Evolutionary conservation across 805 yeast species (phyloP), one percentile per base, ranked within the genome.

Genomic region (Candida boleticola): DNA sequence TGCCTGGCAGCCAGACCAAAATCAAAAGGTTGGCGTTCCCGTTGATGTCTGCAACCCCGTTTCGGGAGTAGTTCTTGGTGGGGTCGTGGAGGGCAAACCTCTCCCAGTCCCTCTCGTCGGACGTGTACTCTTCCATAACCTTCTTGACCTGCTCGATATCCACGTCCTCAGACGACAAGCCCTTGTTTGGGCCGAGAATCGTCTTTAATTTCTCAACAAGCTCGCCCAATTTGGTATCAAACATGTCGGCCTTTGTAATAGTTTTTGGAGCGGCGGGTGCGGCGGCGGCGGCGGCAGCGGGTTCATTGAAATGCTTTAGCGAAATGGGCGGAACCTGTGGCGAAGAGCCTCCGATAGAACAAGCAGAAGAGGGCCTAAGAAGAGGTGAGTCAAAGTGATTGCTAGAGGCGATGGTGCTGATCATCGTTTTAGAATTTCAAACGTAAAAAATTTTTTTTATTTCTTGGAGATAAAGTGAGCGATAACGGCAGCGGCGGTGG

Each of bases 31-130:
- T 82, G 32, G 87, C 96, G 52, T 78, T 79, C 14, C 76, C 75
- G 60, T 86, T 85, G 50, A 87, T 74, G 53, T 84, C 80, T 29
- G 75, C 79, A 22, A 92, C 76, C 2, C 96, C 96, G 55, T 85
- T 88, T 43, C 89, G 60, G 18, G 76, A 66, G 52, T 83, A 83
- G 43, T 67, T 68, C 45, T 77, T 56, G 25, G 73, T 54, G 7
- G 66, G 50, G 50, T 83, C 88, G 26, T 63, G 66, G 27, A 76
- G 64, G 3, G 86, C 87, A 61, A 63, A 83, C 45, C 66, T 64
- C 31, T 53, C 54, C 90, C 90, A 83, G 46, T 83, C 85, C 3
- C 50, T 37, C 42, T 71, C 75, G 41, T 66, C 49, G 3, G 82
- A 70, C 17, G 53, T 52, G 61, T 82, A 83, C 19, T 53, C 49